Percentiles rank a stretch among this genome's conserved stretches.
These are phyloP conservation scores for Cajanus cajan DNA, from an alignment of 306 rosid species.

Conservation along the genomic window DNA sequence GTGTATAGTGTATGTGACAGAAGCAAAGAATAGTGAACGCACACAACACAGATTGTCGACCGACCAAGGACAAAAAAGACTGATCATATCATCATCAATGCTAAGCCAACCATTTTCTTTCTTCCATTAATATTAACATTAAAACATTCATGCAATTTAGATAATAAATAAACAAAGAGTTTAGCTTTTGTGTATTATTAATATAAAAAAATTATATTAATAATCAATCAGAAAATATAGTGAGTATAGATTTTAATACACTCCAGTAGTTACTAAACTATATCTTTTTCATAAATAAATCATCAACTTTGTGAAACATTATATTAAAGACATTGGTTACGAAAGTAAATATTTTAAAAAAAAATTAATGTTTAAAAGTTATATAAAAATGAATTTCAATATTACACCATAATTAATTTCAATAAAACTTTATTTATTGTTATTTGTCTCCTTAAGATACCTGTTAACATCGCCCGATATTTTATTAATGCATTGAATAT, in stretches of 20 bases:
- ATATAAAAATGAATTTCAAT: too few species aligned
- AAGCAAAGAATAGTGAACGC: constrained; percentile 54
- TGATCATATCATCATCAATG: constrained; percentile 67
- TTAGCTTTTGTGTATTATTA: too few species aligned
- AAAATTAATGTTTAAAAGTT: neutral
- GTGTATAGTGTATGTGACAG: neutral
- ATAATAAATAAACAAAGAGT: too few species aligned
- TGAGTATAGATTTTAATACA: too few species aligned
- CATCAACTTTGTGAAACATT: neutral
- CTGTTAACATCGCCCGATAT: neutral
- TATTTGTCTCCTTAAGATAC: too few species aligned
- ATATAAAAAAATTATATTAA: too few species aligned
- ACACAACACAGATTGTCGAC: constrained; percentile 85
- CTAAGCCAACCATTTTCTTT: constrained; percentile 38
- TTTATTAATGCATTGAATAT: neutral
- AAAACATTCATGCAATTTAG: too few species aligned
- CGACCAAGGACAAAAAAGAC: constrained; percentile 81
- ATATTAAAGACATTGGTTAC: neutral
- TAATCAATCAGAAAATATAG: too few species aligned
- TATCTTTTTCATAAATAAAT: neutral
- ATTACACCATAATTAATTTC: neutral
- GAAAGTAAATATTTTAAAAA: neutral
- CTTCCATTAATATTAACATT: neutral
- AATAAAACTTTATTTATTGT: neutral
- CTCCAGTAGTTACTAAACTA: too few species aligned